A percentile compares a stretch with the other conserved stretches of the same genome.
Evolutionary conservation across 805 yeast species (phyloP).

Genomic region (Cyberlindnera meyerae): DNA sequence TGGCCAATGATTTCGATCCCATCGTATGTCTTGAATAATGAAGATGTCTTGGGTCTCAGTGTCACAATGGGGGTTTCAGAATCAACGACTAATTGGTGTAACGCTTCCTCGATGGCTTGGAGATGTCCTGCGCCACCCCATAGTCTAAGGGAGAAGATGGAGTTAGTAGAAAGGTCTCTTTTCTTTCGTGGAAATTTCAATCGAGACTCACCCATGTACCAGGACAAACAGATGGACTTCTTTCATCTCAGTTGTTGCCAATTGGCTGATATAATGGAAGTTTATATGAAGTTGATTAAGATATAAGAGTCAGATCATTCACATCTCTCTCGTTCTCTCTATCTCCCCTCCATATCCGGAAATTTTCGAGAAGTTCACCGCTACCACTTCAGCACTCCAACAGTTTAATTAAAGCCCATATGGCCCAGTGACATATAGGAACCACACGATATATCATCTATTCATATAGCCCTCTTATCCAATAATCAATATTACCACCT

Average conservation of each 20-base stretch:
- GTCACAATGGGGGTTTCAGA: slow-evolving; percentile 40
- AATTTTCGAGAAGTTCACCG: too few species aligned
- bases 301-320: background rate
- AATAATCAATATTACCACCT: too few species aligned
- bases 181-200: background rate
- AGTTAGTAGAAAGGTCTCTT: too few species aligned
- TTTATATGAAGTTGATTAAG: background rate
- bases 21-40: slow-evolving; percentile 76
- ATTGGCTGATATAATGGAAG: background rate
- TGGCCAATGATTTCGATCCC: slow-evolving; percentile 75
- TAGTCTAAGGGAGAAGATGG: slow-evolving; percentile 30
- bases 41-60: slow-evolving; percentile 54
- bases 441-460: too few species aligned
- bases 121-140: slow-evolving; percentile 67
- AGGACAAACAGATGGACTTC: slow-evolving; percentile 59
- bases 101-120: slow-evolving; percentile 39
- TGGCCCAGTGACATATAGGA: too few species aligned
- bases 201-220: slow-evolving; percentile 61
- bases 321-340: too few species aligned
- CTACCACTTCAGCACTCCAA: too few species aligned
- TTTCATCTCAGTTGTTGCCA: background rate
- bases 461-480: too few species aligned
- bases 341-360: too few species aligned
- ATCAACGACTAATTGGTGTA: slow-evolving; percentile 33
- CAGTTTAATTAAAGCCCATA: too few species aligned